Conservation (phyloP, 208 protist genomes). For the Leishmania lainsoni region DNA sequence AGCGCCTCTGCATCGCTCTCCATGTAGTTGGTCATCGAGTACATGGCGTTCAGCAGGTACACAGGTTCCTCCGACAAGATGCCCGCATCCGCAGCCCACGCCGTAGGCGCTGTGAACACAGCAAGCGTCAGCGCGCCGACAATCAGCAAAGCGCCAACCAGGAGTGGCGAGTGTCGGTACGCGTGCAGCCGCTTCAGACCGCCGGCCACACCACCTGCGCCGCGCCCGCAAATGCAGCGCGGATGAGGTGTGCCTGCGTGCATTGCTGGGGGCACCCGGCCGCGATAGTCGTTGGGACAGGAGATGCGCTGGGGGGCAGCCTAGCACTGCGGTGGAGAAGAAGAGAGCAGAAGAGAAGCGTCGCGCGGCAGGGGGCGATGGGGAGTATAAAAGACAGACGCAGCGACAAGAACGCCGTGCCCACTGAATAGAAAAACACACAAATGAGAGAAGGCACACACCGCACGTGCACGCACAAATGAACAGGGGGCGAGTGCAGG, state of each 20-base stretch:
- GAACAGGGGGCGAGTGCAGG: not conserved
- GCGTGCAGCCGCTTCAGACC: not conserved
- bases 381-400: not conserved
- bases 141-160: not conserved
- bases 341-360: not conserved
- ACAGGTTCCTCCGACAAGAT: not conserved
- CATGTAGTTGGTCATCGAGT: constrained; percentile 1
- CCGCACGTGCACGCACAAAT: too few relatives aligned
- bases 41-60: constrained; percentile 28
- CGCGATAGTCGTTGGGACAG: not conserved
- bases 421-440: too few relatives aligned
- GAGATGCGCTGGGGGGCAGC: not conserved
- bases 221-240: not conserved
- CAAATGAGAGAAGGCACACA: not conserved
- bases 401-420: too few relatives aligned
- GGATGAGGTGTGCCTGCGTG: not conserved
- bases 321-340: not conserved
- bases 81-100: not conserved
- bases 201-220: not conserved
- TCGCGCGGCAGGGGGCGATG: not conserved
- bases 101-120: not conserved
- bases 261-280: not conserved
- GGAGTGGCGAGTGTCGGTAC: not conserved
- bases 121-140: not conserved
- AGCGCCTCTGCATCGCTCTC: constrained; percentile 19